Conservation (phyloP, 805 yeast species). For the Ogataea trehalophila region DNA sequence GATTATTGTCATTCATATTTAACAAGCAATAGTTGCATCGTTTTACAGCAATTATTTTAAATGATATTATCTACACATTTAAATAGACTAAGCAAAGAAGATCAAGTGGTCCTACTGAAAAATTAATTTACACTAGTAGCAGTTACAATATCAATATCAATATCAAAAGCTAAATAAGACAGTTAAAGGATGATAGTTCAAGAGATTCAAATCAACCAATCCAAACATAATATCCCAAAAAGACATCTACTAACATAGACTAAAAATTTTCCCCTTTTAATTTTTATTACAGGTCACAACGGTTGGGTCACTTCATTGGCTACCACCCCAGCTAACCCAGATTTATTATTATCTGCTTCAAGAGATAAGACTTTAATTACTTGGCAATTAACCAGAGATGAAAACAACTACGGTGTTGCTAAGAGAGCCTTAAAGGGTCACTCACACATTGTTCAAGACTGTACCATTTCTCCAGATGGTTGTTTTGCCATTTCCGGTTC, state of each 20-base stretch:
- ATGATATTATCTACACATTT: too few relatives aligned
- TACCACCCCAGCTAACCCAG: slow-evolving; percentile 97
- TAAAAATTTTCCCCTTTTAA: not conserved
- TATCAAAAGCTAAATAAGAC: too few relatives aligned
- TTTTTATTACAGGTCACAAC: slow-evolving; percentile 51
- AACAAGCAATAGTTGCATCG: too few relatives aligned
- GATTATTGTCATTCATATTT: too few relatives aligned
- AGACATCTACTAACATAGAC: slow-evolving; percentile 4
- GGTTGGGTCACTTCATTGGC: slow-evolving; percentile 99
- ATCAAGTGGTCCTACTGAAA: too few relatives aligned
- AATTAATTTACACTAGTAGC: too few relatives aligned
- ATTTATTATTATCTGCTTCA: slow-evolving; percentile 95
- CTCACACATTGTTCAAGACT: slow-evolving; percentile 98
- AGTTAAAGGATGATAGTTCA: too few relatives aligned
- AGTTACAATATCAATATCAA: too few relatives aligned
- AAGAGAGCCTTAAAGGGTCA: slow-evolving; percentile 96
- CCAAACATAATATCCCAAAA: too few relatives aligned
- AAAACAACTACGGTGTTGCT: slow-evolving; percentile 96
- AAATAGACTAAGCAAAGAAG: too few relatives aligned
- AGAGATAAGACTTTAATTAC: slow-evolving; percentile 98
- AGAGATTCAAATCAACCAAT: too few relatives aligned
- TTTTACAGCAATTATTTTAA: too few relatives aligned
- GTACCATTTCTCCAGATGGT: slow-evolving; percentile 97
- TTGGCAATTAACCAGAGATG: slow-evolving; percentile 96
- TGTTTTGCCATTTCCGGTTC: slow-evolving; percentile 97